Conservation (phyloP, 192 early-diverging fungal species). For the Dispira parvispora region DNA sequence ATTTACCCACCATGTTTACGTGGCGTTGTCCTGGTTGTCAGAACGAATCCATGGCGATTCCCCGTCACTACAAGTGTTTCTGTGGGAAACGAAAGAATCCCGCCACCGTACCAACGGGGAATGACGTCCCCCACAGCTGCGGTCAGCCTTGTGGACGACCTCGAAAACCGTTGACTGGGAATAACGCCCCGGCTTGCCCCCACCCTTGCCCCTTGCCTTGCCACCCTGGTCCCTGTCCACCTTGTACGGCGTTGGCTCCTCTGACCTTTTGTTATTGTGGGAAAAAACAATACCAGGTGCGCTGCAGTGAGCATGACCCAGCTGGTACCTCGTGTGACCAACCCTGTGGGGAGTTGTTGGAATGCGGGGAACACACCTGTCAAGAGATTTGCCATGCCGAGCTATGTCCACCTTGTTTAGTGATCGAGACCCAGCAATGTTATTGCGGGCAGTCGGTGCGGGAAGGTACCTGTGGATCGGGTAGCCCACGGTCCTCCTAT, state of each 20-base stretch:
- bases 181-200: slow-evolving; percentile 28
- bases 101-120: slow-evolving; percentile 47
- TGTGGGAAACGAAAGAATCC: slow-evolving; percentile 49
- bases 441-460: slow-evolving; percentile 48
- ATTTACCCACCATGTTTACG: background rate
- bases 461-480: slow-evolving; percentile 38
- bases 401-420: slow-evolving; percentile 42
- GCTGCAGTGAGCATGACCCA: slow-evolving; percentile 62
- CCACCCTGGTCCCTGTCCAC: slow-evolving; percentile 89
- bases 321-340: slow-evolving; percentile 53
- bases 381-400: slow-evolving; percentile 48
- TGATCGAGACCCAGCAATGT: slow-evolving; percentile 36
- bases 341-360: slow-evolving; percentile 45
- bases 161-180: background rate
- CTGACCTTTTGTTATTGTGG: slow-evolving; percentile 73
- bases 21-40: slow-evolving; percentile 96
- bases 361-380: slow-evolving; percentile 56
- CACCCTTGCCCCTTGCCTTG: slow-evolving; percentile 70
- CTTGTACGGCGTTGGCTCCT: slow-evolving; percentile 67
- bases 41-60: slow-evolving; percentile 40
- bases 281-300: slow-evolving; percentile 37
- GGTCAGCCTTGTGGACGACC: slow-evolving; percentile 52
- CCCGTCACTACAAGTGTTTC: slow-evolving; percentile 68
- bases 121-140: slow-evolving; percentile 69
- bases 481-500: slow-evolving; percentile 17